Evolutionary conservation across 2,329 filamentous ascomycete species (phyloP), one percentile per base, ranked within the genome.

Genomic region (Ophiostoma tasmaniense): DNA sequence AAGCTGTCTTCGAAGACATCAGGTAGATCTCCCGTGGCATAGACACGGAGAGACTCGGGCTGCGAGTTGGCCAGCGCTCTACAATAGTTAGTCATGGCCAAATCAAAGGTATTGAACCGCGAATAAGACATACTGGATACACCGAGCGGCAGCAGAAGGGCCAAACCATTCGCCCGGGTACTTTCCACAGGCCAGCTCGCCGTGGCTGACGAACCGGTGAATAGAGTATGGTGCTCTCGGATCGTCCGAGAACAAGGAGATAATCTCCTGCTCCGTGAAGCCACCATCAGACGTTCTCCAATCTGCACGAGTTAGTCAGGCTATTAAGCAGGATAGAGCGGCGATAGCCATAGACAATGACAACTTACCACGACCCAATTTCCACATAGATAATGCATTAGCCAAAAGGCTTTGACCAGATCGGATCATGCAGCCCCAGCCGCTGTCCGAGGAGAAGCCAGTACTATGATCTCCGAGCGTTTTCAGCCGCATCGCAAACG

Each of bases 371-470:
- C 95, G 87, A 25, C 95, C 94, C 28, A 97, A 80, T 52, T 85
- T 83, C 65, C 93, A 80, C 68, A 90, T 84, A 22, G 87, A 80
- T 74, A 98, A 82, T 1, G 94, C 85, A 78, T 98, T 99, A 62
- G 94, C 94, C 59, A 99, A 82, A 33, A 99, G 83, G 75, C 92
- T 94, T 80, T 99, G 95, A 3, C 95, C 95, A 6, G 94, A 97
- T 70, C 95, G 85, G 74, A 99, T 98, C 95, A 99, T 99, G 76
- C 95, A 99, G 0, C 95, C 95, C 93, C 96, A 99, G 67, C 95
- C 95, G 11, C 92, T 93, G 77, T 99, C 95, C 1, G 92, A 94
- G 13, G 92, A 90, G 79, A 98, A 99, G 4, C 91, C 93, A 33
- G 14, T 45, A 2, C 84, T 84, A 69, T 91, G 87, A 66, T 97